Evolutionary conservation across 768 basidiomycete genomes (phyloP).

Genomic region (Cystobasidium onofrii): DNA sequence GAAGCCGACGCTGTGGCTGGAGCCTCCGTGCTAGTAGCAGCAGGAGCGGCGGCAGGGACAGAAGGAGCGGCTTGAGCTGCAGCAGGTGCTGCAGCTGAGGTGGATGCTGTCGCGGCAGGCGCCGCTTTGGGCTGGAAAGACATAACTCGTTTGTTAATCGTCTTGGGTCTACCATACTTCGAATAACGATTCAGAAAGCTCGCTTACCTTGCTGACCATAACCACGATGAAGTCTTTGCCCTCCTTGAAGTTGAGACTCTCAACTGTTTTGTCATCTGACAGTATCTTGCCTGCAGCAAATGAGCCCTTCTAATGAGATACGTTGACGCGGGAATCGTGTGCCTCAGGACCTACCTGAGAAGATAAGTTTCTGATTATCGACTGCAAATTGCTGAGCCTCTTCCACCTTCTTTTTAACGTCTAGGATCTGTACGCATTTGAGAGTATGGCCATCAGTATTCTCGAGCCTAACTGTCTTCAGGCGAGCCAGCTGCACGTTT

Average conservation of each 20-base stretch:
- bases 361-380: constrained; percentile 83
- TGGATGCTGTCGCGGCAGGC: constrained; percentile 31
- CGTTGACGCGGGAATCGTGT: background rate
- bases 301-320: background rate
- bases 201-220: constrained; percentile 85
- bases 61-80: constrained; percentile 43
- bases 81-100: constrained; percentile 44
- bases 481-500: background rate
- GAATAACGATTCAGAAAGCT: no score
- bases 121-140: constrained; percentile 48
- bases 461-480: background rate
- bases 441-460: background rate
- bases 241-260: constrained; percentile 84
- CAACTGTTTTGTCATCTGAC: constrained; percentile 75
- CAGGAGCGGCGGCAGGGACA: constrained; percentile 42
- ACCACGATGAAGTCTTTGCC: constrained; percentile 93
- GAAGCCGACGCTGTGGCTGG: constrained; percentile 43
- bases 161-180: no score
- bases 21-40: constrained; percentile 44
- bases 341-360: constrained; percentile 57
- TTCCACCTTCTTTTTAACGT: constrained; percentile 75
- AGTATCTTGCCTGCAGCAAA: constrained; percentile 79
- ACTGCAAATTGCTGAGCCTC: constrained; percentile 65
- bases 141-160: no score
- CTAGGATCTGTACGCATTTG: constrained; percentile 49